These are phyloP conservation scores for Coemansia sp. DNA, from an alignment of 192 early-diverging fungal species.

Conservation along the genomic window DNA sequence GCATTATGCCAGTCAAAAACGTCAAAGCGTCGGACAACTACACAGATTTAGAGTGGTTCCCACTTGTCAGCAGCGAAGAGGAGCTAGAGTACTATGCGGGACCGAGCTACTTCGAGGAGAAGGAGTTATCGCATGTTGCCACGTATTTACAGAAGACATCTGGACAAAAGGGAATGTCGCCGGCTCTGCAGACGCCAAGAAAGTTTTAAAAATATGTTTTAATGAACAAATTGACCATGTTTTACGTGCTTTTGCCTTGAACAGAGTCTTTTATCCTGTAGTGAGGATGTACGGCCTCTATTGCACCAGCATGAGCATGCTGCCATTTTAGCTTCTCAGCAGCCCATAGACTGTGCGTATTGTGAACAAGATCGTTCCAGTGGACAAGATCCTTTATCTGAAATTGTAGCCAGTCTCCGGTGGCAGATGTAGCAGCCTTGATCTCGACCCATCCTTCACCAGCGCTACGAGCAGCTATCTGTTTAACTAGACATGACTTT, in stretches of 20 bases:
- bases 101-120: constrained; percentile 41
- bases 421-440: constrained; percentile 1
- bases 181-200: constrained; percentile 6
- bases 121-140: constrained; percentile 38
- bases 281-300: constrained; percentile 40
- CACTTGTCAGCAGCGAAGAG: constrained; percentile 26
- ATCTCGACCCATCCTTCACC: constrained; percentile 11
- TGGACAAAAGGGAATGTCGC: constrained; percentile 17
- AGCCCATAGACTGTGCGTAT: constrained; percentile 6
- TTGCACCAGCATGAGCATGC: constrained; percentile 23
- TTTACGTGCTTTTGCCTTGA: neutral
- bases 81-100: constrained; percentile 33
- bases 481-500: constrained; percentile 1
- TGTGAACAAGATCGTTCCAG: constrained; percentile 12
- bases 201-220: constrained; percentile 7
- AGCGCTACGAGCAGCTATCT: neutral
- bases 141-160: constrained; percentile 28
- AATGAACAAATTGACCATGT: neutral
- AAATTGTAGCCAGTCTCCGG: constrained; percentile 4
- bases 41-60: constrained; percentile 51
- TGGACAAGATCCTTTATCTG: constrained; percentile 10
- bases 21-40: constrained; percentile 41
- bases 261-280: constrained; percentile 1
- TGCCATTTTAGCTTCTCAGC: constrained; percentile 34
- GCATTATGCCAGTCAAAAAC: constrained; percentile 35